Conservation (phyloP, 441 rosid genomes). For the Erodium trifolium region DNA sequence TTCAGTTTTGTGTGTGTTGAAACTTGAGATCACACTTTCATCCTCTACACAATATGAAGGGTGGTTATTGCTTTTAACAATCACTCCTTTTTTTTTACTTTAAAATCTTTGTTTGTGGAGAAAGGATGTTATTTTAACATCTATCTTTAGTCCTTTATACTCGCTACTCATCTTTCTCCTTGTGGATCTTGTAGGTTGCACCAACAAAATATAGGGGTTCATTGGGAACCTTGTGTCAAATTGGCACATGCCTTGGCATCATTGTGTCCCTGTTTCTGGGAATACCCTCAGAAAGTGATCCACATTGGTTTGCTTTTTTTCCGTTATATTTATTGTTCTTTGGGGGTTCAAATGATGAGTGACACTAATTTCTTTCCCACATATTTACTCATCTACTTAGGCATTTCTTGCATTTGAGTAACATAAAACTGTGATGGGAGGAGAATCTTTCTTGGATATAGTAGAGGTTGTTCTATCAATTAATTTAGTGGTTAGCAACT, state of each 20-base stretch:
- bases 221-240: conserved; percentile 54
- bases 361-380: conserved; percentile 2
- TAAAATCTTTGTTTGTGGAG: background rate
- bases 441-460: background rate
- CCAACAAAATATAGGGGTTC: conserved; percentile 71
- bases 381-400: background rate
- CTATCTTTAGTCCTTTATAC: conserved; percentile 12
- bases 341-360: conserved; percentile 7
- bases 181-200: conserved; percentile 42
- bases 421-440: conserved; percentile 3
- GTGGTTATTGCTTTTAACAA: background rate
- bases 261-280: conserved; percentile 51
- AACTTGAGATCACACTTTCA: background rate
- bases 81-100: background rate
- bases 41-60: background rate
- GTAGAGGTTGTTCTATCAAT: background rate
- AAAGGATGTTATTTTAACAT: conserved; percentile 7
- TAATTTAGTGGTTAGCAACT: background rate
- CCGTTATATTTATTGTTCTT: conserved; percentile 4
- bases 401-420: background rate
- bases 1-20: background rate
- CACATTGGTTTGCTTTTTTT: conserved; percentile 56
- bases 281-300: conserved; percentile 56
- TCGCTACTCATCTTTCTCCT: conserved; percentile 7
- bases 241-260: conserved; percentile 74